phyloP scores from a whole-genome alignment of 2,329 filamentous ascomycete species.

The Ophiostoma sp. region DNA sequence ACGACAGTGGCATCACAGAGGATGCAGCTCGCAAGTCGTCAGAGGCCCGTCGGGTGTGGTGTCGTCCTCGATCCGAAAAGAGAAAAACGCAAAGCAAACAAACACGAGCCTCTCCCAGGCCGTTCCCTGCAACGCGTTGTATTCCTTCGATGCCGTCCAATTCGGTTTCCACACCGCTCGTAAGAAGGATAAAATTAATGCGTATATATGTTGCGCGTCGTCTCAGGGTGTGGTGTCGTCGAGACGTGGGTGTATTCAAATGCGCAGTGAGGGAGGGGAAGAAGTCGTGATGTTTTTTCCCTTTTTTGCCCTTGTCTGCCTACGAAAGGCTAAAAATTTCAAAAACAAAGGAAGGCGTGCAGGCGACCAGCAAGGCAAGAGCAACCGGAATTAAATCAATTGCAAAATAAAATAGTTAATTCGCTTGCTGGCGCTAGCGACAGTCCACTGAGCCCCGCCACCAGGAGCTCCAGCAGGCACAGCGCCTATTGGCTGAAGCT shows the following conservation, averaged over 20 bases:
- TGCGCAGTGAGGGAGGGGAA: slow-evolving; percentile 11
- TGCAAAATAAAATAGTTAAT: slow-evolving; percentile 22
- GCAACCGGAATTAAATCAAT: slow-evolving; percentile 19
- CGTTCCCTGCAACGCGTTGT: slow-evolving; percentile 12
- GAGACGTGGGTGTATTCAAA: background rate
- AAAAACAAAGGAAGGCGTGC: slow-evolving; percentile 23
- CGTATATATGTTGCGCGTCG: background rate
- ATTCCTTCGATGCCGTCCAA: background rate
- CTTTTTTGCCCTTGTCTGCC: slow-evolving; percentile 13
- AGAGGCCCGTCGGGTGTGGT: background rate
- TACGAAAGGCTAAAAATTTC: slow-evolving; percentile 24
- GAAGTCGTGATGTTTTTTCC: slow-evolving; percentile 15
- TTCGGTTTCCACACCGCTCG: slow-evolving; percentile 11
- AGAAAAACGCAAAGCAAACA: background rate
- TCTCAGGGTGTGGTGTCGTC: background rate
- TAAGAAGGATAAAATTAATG: background rate
- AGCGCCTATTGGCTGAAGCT: slow-evolving; percentile 20
- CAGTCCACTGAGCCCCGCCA: slow-evolving; percentile 22
- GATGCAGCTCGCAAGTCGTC: background rate
- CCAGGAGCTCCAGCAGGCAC: slow-evolving; percentile 17
- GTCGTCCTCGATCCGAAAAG: background rate
- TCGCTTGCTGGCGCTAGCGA: slow-evolving; percentile 21
- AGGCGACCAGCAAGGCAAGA: background rate
- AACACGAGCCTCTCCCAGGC: slow-evolving; percentile 18
- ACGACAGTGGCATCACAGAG: background rate